These are phyloP conservation scores for Glycine latifolia DNA, from an alignment of 306 rosid species.

Conservation along the genomic window DNA sequence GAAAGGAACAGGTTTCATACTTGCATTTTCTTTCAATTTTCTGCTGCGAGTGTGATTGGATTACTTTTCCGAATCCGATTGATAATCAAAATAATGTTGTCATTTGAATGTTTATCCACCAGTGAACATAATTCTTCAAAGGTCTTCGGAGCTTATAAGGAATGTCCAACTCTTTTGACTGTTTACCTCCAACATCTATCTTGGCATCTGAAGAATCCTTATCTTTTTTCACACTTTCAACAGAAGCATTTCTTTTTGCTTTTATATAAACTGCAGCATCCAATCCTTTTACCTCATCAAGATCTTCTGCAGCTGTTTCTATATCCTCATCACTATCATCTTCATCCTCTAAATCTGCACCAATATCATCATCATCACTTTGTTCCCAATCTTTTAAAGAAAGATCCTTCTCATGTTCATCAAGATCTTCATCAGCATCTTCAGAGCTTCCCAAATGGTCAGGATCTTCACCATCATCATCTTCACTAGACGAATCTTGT, in stretches of 20 bases:
- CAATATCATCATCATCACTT: conserved; percentile 82
- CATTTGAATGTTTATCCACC: conserved; percentile 62
- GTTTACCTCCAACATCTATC: conserved; percentile 53
- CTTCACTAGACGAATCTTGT: conserved; percentile 68
- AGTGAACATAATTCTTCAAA: conserved; percentile 72
- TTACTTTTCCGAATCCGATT: conserved; percentile 83
- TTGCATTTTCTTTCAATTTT: conserved; percentile 90
- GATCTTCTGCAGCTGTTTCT: conserved; percentile 35
- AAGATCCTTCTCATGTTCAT: conserved; percentile 43
- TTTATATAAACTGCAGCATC: conserved; percentile 37
- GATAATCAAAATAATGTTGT: conserved; percentile 71
- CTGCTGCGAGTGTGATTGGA: conserved; percentile 83
- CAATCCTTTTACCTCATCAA: conserved; percentile 43
- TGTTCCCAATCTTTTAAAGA: conserved; percentile 93
- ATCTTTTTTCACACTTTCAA: conserved; percentile 50
- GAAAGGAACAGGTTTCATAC: conserved; percentile 54
- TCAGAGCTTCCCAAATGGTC: conserved; percentile 66
- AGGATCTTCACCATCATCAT: conserved; percentile 53
- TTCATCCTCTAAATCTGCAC: conserved; percentile 54
- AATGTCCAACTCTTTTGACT: conserved; percentile 58
- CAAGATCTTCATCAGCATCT: conserved; percentile 59
- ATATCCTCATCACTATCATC: conserved; percentile 46
- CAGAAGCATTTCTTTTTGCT: conserved; percentile 44
- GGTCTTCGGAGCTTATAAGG: conserved; percentile 92
- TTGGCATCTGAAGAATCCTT: conserved; percentile 52